These are phyloP conservation scores for Immersiella caudata DNA, from an alignment of 495 filamentous ascomycete species.

Conservation along the genomic window DNA sequence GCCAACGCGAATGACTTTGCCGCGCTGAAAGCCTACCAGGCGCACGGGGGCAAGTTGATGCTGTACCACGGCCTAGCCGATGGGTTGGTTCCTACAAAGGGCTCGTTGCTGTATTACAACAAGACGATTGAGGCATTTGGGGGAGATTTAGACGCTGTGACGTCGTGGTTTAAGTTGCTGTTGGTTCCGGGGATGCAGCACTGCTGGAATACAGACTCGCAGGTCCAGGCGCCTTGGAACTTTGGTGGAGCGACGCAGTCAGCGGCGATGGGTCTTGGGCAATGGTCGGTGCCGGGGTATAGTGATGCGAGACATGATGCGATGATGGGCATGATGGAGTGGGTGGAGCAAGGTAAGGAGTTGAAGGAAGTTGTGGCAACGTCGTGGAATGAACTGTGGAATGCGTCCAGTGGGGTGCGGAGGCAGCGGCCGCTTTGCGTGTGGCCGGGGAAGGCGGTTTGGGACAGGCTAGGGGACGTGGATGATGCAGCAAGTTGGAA, in stretches of 20 bases:
- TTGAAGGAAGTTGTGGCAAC: constrained; percentile 46
- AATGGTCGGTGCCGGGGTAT: constrained; percentile 42
- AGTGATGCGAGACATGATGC: constrained; percentile 49
- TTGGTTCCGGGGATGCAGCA: constrained; percentile 48
- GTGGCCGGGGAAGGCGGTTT: constrained; percentile 35
- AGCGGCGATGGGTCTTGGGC: constrained; percentile 30
- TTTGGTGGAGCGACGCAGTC: constrained; percentile 39
- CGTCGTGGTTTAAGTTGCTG: constrained; percentile 43
- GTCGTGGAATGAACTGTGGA: constrained; percentile 40
- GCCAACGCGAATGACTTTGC: constrained; percentile 53
- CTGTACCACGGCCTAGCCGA: constrained; percentile 59
- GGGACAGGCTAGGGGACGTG: background rate
- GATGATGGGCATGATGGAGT: constrained; percentile 53
- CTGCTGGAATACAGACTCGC: constrained; percentile 25
- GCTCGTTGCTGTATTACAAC: constrained; percentile 49
- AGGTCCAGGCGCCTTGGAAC: constrained; percentile 44
- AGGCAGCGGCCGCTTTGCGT: constrained; percentile 49
- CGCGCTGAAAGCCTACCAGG: constrained; percentile 46
- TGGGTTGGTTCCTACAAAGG: constrained; percentile 47
- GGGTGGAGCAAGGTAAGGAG: constrained; percentile 52
- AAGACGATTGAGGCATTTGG: constrained; percentile 42
- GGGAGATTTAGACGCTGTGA: constrained; percentile 18
- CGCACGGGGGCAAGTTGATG: constrained; percentile 56
- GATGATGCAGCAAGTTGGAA: background rate
- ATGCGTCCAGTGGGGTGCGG: constrained; percentile 36